Conservation (phyloP, 805 yeast species). For the Metschnikowia borealis region DNA sequence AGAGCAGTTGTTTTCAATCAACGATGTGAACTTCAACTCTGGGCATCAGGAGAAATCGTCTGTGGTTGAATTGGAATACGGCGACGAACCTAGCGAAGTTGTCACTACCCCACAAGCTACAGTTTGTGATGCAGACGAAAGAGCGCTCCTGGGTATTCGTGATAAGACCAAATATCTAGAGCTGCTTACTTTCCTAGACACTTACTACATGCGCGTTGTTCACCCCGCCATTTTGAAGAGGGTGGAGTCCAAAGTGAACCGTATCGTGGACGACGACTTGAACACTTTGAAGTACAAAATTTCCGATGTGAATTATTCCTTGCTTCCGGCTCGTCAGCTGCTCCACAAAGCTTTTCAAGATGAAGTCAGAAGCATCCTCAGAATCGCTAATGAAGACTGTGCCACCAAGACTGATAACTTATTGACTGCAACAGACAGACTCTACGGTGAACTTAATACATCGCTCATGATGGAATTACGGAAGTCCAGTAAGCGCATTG, state of each 20-base stretch:
- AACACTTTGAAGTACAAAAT: slow-evolving; percentile 9
- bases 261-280: slow-evolving; percentile 6
- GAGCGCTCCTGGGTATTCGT: background rate
- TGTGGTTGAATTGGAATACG: slow-evolving; percentile 4
- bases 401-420: slow-evolving; percentile 57
- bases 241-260: slow-evolving; percentile 2
- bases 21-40: background rate
- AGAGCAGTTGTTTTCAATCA: background rate
- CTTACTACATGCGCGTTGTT: slow-evolving; percentile 9
- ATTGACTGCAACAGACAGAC: slow-evolving; percentile 60
- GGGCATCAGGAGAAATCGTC: slow-evolving; percentile 4
- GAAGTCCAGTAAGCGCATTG: slow-evolving; percentile 46
- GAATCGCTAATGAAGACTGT: slow-evolving; percentile 39
- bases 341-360: slow-evolving; percentile 30
- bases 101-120: background rate
- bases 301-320: slow-evolving; percentile 28
- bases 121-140: background rate
- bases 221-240: slow-evolving; percentile 9
- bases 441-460: slow-evolving; percentile 70
- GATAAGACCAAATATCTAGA: background rate
- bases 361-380: slow-evolving; percentile 34
- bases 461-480: slow-evolving; percentile 61
- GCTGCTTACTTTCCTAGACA: slow-evolving; percentile 3
- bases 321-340: slow-evolving; percentile 32
- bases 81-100: background rate